Percentiles rank a stretch among this genome's conserved stretches.
Conservation (phyloP, 257 asterid genomes). For the Leonotis leonurus region DNA sequence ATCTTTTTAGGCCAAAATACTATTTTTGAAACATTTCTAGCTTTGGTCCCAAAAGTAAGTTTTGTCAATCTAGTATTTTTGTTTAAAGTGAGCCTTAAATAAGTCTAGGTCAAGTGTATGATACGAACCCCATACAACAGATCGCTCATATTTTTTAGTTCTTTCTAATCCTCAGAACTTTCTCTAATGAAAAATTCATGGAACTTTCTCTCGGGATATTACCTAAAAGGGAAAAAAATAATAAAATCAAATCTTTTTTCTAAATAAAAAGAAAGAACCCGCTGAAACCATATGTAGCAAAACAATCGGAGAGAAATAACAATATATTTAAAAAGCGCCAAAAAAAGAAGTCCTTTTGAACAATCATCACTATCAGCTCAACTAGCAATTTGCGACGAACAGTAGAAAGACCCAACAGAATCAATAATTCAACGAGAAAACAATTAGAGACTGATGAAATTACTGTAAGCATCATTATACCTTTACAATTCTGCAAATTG, state of each 20-base stretch:
- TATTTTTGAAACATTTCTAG: not conserved
- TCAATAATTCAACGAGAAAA: not conserved
- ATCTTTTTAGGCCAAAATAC: not conserved
- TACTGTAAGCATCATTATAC: conserved; percentile 11
- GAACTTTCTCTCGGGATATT: not conserved
- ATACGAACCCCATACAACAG: not conserved
- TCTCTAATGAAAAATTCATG: not conserved
- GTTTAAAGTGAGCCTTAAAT: not conserved
- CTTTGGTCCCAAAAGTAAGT: not conserved
- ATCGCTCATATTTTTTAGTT: too few relatives aligned
- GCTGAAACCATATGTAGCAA: not conserved
- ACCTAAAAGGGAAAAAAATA: not conserved
- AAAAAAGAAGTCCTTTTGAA: not conserved
- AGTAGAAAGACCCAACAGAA: not conserved
- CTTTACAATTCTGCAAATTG: conserved; percentile 67
- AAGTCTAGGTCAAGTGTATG: not conserved
- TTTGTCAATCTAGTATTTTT: not conserved
- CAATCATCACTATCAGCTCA: not conserved
- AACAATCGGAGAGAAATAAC: not conserved
- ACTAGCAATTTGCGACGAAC: conserved; percentile 2
- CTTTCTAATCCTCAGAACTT: not conserved
- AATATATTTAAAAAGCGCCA: not conserved
- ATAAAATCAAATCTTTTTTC: not conserved
- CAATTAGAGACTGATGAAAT: not conserved
- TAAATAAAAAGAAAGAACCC: not conserved